Conservation (phyloP, 805 yeast genomes). For the Metschnikowia reukaufii region DNA sequence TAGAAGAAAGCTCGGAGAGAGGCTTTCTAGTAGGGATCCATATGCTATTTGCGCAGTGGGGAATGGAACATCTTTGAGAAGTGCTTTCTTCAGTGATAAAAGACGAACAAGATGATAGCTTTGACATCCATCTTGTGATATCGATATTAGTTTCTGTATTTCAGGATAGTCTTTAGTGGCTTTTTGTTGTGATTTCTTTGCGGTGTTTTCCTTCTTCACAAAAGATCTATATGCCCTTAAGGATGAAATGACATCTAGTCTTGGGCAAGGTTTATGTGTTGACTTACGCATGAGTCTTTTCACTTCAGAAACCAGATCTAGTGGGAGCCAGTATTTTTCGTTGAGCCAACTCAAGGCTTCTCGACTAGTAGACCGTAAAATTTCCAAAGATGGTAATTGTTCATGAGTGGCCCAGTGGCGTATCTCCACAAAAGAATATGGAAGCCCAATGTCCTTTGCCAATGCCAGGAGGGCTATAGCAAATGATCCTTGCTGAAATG, state of each 20-base stretch:
- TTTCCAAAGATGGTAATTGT: conserved; percentile 64
- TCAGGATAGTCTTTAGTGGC: neutral
- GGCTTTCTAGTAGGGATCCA: conserved; percentile 3
- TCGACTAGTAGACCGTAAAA: conserved; percentile 58
- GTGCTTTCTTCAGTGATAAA: conserved; percentile 4
- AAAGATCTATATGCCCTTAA: neutral
- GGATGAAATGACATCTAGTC: neutral
- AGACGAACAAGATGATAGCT: conserved; percentile 1
- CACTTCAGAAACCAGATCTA: neutral
- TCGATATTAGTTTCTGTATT: neutral
- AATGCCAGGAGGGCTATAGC: conserved; percentile 78
- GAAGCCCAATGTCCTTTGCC: conserved; percentile 68
- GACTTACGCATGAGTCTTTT: neutral
- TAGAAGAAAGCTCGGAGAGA: conserved; percentile 1
- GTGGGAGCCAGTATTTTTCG: conserved; percentile 63
- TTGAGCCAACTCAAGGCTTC: conserved; percentile 76
- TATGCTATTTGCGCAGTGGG: neutral
- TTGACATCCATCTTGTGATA: neutral
- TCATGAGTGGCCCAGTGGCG: conserved; percentile 94
- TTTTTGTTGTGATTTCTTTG: too few species aligned
- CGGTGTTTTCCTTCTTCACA: neutral
- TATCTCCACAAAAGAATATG: conserved; percentile 81
- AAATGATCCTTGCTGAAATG: conserved; percentile 71
- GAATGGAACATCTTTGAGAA: conserved; percentile 1
- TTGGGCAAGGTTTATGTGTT: neutral